Percentiles rank a stretch among this genome's conserved stretches.
Evolutionary conservation across 1,284 basidiomycete species (phyloP).

Genomic region (Entoloma clypeatum): DNA sequence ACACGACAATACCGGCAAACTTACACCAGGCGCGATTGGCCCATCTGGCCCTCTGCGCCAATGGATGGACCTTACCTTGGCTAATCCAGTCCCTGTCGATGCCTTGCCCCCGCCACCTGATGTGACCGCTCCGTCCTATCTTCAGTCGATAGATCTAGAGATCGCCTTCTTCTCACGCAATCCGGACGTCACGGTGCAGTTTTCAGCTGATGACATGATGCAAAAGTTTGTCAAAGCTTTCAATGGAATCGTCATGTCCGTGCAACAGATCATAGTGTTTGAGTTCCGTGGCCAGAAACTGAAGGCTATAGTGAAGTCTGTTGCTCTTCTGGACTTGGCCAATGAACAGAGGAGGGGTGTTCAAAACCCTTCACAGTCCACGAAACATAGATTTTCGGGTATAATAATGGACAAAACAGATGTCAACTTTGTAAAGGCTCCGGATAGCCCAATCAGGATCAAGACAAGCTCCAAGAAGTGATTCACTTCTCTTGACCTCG

Average conservation of each 20-base stretch:
- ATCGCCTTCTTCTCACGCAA: slow-evolving; percentile 69
- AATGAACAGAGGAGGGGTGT: slow-evolving; percentile 48
- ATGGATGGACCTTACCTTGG: slow-evolving; percentile 82
- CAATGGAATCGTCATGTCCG: slow-evolving; percentile 65
- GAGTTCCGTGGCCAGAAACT: slow-evolving; percentile 91
- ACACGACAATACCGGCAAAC: slow-evolving; percentile 70
- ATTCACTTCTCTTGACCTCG: slow-evolving; percentile 20
- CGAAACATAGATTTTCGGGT: slow-evolving; percentile 50
- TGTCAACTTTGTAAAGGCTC: slow-evolving; percentile 84
- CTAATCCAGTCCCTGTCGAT: slow-evolving; percentile 70
- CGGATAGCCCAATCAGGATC: slow-evolving; percentile 80
- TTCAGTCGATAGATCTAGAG: slow-evolving; percentile 78
- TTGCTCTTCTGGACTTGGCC: slow-evolving; percentile 68
- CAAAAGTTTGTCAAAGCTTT: slow-evolving; percentile 69
- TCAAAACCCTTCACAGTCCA: slow-evolving; percentile 22
- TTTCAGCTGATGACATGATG: slow-evolving; percentile 84
- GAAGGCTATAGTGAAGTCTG: slow-evolving; percentile 66
- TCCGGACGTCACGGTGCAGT: slow-evolving; percentile 66
- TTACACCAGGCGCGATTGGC: slow-evolving; percentile 63
- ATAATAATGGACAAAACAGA: slow-evolving; percentile 91
- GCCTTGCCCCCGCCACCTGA: slow-evolving; percentile 55
- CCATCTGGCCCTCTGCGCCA: slow-evolving; percentile 70
- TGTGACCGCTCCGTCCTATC: slow-evolving; percentile 60
- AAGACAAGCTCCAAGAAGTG: slow-evolving; percentile 91
- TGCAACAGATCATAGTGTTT: slow-evolving; percentile 77